Base-by-base conservation (phyloP, 2,329 filamentous ascomycete species). In the Aspergillus persii region DNA sequence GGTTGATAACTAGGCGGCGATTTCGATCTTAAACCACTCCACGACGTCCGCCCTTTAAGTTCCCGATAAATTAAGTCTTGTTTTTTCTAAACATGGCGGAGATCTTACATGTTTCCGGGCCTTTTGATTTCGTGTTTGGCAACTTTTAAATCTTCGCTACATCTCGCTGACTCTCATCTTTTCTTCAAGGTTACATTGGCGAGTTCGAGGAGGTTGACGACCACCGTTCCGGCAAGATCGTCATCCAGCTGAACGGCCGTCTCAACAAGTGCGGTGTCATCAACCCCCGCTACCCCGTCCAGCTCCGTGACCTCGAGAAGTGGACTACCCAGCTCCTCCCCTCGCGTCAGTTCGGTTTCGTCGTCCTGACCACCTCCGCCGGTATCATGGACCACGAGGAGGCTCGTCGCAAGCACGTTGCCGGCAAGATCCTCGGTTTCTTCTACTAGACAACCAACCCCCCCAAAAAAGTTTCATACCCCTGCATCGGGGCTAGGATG, bases 301-400 rank as follows among this genome's bases (percentile, higher is more conserved):
- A 94, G 81, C 92, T 99, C 77, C 84, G 86, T 76, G 95, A 99
- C 75, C 87, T 99, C 78, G 95, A 99, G 91, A 97, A 98, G 87
- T 99, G 95, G 95, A 92, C 98, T 75, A 92, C 96, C 84, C 96
- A 96, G 89, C 90, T 99, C 78, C 88, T 99, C 68, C 95, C 95
- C 71, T 93, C 95, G 70, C 95, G 95, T 97, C 95, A 99, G 84
- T 99, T 99, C 87, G 95, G 95, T 77, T 97, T 92, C 85, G 92
- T 99, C 77, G 92, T 99, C 82, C 90, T 99, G 76, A 99, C 95
- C 81, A 99, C 95, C 83, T 97, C 93, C 63, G 92, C 95, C 68
- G 95, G 95, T 81, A 99, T 99, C 82, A 98, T 99, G 94, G 95
- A 99, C 86, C 95, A 99, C 86, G 95, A 99, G 87, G 95, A 99